phyloP scores from a whole-genome alignment of 768 basidiomycete genomes.

The Lactifluus volemus region DNA sequence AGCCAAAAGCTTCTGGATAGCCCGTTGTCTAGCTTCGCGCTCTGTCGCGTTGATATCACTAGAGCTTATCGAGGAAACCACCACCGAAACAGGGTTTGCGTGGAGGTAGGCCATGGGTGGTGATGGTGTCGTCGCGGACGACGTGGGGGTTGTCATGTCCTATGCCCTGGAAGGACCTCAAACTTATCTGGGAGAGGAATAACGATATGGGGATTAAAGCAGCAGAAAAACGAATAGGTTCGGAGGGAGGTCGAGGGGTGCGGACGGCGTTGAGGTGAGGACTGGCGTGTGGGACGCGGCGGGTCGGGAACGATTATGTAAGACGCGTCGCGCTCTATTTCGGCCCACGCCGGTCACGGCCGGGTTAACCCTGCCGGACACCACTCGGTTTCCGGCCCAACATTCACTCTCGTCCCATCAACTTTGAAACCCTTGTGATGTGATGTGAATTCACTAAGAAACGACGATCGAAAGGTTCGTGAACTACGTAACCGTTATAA shows the following conservation, averaged over 20 bases:
- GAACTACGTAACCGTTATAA: neutral
- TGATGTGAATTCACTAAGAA: neutral
- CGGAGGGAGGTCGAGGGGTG: neutral
- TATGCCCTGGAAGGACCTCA: neutral
- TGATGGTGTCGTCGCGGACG: constrained; percentile 75
- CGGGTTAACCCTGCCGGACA: constrained; percentile 8
- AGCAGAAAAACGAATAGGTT: neutral
- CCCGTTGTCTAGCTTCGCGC: constrained; percentile 53
- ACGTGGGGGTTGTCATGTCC: constrained; percentile 69
- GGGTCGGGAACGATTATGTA: constrained; percentile 19
- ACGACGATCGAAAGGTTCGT: neutral
- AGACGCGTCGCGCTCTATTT: constrained; percentile 20
- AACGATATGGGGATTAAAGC: neutral
- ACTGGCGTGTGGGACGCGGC: constrained; percentile 20
- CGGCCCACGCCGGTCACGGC: constrained; percentile 18
- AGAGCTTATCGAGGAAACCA: constrained; percentile 24
- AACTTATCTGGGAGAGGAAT: neutral
- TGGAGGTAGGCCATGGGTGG: constrained; percentile 60
- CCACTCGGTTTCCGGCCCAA: neutral
- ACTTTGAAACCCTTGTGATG: neutral
- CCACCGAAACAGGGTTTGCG: constrained; percentile 32
- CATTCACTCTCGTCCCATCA: neutral
- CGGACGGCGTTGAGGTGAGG: constrained; percentile 12
- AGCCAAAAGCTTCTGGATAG: constrained; percentile 67
- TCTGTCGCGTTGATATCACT: constrained; percentile 37